Evolutionary conservation across 2,329 filamentous ascomycete genomes (phyloP).

Genomic region (Fusarium sp.): DNA sequence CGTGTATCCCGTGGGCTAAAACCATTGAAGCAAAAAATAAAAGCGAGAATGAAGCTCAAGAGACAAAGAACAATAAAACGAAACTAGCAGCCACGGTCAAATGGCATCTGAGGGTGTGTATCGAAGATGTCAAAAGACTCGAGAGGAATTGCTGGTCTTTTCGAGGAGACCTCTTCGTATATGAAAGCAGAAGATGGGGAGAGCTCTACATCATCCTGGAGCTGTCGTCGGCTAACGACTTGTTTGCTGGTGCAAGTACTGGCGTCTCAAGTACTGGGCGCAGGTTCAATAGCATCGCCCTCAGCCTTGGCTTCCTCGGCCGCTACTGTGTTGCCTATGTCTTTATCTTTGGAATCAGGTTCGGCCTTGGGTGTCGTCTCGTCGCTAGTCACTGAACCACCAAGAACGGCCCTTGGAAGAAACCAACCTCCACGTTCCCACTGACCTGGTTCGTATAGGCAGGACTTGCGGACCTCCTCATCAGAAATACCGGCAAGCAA

Average conservation of each 20-base stretch:
- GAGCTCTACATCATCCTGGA: not conserved
- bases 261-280: not conserved
- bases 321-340: constrained; percentile 23
- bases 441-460: constrained; percentile 74
- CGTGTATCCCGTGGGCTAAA: constrained; percentile 20
- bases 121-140: not conserved
- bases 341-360: constrained; percentile 19
- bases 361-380: constrained; percentile 45
- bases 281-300: not conserved
- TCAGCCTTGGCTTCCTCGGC: not conserved
- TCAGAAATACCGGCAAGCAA: constrained; percentile 77
- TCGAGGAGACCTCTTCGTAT: not conserved
- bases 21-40: constrained; percentile 6
- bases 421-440: constrained; percentile 96
- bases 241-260: not conserved
- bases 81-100: not conserved
- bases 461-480: constrained; percentile 64
- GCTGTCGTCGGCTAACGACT: not conserved
- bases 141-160: not conserved
- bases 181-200: not conserved
- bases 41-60: not conserved
- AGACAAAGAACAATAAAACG: not conserved
- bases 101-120: not conserved
- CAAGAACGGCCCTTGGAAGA: constrained; percentile 20
- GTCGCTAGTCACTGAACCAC: constrained; percentile 28